Evolutionary conservation across 495 filamentous ascomycete species (phyloP).

Genomic region (Staphylotrichum tortipilum): DNA sequence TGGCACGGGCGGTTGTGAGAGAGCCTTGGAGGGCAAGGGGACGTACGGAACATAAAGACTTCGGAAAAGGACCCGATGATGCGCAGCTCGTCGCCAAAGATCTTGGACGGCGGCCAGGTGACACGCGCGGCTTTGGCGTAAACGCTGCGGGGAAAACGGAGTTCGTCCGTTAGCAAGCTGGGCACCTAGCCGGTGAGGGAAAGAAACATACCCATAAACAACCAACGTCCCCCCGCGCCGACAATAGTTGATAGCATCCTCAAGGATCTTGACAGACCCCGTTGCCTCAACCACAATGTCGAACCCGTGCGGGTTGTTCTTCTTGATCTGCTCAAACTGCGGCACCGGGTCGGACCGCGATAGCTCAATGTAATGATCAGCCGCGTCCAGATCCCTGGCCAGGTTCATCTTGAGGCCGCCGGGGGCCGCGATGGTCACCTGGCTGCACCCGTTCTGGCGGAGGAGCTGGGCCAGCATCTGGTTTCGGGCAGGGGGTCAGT

Average conservation of each 20-base stretch:
- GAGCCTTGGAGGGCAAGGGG: background rate
- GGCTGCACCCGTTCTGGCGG: constrained; percentile 54
- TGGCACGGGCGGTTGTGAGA: too few relatives aligned
- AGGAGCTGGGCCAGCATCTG: constrained; percentile 51
- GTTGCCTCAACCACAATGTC: constrained; percentile 56
- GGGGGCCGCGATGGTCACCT: constrained; percentile 58
- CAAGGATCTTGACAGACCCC: constrained; percentile 56
- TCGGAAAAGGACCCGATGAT: constrained; percentile 63
- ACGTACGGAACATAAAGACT: constrained; percentile 57
- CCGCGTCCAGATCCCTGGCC: constrained; percentile 45
- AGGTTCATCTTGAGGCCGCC: constrained; percentile 61
- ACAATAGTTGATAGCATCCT: constrained; percentile 62
- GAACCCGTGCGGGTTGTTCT: constrained; percentile 61
- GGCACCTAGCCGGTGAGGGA: too few relatives aligned
- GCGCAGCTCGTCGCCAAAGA: constrained; percentile 54
- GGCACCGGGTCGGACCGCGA: constrained; percentile 46
- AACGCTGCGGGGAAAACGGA: constrained; percentile 38
- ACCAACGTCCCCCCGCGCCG: constrained; percentile 60
- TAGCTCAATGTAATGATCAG: constrained; percentile 55
- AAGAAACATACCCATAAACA: constrained; percentile 37
- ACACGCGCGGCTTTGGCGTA: constrained; percentile 54
- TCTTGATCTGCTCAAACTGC: constrained; percentile 54
- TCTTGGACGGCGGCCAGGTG: constrained; percentile 58
- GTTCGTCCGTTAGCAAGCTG: too few relatives aligned
- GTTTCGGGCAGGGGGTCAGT: too few relatives aligned